These are phyloP conservation scores for Coffea canephora DNA, from an alignment of 257 asterid genomes.

Conservation along the genomic window DNA sequence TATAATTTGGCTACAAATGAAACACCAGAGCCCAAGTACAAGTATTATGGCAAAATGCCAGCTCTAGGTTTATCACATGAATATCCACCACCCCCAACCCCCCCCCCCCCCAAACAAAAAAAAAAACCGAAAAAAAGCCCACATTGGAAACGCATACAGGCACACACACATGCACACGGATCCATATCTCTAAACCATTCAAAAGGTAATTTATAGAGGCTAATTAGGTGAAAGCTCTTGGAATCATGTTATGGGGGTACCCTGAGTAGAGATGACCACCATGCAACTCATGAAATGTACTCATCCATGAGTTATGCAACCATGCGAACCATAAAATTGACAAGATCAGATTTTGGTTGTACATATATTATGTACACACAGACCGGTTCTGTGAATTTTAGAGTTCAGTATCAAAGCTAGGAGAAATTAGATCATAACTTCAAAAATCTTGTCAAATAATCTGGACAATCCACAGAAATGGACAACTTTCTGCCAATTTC, in stretches of 20 bases:
- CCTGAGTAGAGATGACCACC: neutral
- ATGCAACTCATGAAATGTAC: neutral
- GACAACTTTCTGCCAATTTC: neutral
- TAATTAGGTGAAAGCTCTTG: neutral
- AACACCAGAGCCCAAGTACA: neutral
- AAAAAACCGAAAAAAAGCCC: too few relatives aligned
- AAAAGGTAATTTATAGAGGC: neutral
- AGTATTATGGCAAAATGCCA: neutral
- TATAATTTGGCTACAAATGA: neutral
- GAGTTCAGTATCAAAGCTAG: neutral
- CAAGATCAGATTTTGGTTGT: neutral
- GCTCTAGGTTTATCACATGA: neutral
- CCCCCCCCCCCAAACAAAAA: too few relatives aligned
- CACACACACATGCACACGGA: neutral
- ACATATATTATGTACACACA: neutral
- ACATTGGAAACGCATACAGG: neutral
- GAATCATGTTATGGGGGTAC: neutral
- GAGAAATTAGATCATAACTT: neutral
- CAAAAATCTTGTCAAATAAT: neutral
- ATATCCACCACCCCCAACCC: neutral
- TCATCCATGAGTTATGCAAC: neutral
- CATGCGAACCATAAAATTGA: neutral
- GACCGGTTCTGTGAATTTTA: neutral
- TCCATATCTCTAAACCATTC: neutral
- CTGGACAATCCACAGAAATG: neutral